Evolutionary conservation across 2,329 filamentous ascomycete genomes (phyloP), one percentile per base, ranked within the genome.

Genomic region (Sarocladium oryzae): DNA sequence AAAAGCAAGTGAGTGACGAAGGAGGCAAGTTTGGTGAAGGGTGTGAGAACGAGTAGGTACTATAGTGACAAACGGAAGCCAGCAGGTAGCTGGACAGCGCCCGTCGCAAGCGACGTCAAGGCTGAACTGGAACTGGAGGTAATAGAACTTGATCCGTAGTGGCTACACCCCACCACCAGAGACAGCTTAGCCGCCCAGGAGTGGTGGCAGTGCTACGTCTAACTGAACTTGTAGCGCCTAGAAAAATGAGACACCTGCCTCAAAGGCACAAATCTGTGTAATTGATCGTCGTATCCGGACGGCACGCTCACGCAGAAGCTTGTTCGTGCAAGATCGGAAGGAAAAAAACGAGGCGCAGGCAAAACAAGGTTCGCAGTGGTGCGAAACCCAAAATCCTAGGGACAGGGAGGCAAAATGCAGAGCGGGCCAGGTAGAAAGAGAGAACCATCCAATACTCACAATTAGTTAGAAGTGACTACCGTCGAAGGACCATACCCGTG

Each of bases 351-450:
- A 7, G n/a, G 40, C 38, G 38, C 18, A 41, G 40, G n/a, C n/a
- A n/a, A 30, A n/a, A 8, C 21, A 45, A 30, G 24, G 24, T 45
- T 30, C 40, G 30, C 23, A n/a, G 10, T 30, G 40, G 40, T 24
- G 40, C 40, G 21, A 45, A 45, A 45, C 40, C 40, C 40, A 45
- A 45, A 45, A 18, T 4, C 40, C 23, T n/a, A 26, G 33, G 33
- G 33, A 45, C n/a, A 20, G 24, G 40, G 16, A 8, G 40, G 40
- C 4, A 6, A 45, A 24, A 4, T n/a, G 24, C n/a, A 8, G 23
- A 41, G 23, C n/a, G 30, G 15, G 10, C 8, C 24, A 20, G 10
- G 16, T 15, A 30, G 18, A 16, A 10, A 45, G 40, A 10, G 21
- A 24, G 21, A 45, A 21, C 40, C 26, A 28, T 45, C 24, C 8